Evolutionary conservation across 2,329 filamentous ascomycete genomes (phyloP).

Genomic region (Claviceps purpurea): DNA sequence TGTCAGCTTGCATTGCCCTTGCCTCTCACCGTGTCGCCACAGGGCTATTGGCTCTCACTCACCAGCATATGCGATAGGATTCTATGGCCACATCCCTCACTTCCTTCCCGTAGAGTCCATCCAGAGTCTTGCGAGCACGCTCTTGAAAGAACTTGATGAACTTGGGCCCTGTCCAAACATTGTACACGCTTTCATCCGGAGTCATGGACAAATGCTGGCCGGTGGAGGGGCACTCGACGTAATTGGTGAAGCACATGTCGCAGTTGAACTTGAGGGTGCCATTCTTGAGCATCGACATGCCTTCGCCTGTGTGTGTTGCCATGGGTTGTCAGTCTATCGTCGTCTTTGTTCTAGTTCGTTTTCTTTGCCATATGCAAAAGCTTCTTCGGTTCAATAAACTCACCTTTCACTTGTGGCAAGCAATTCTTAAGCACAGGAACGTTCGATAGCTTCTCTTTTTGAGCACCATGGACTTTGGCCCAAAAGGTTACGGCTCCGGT

Average conservation of each 20-base stretch:
- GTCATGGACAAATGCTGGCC: slow-evolving; percentile 40
- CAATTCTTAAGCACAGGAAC: slow-evolving; percentile 41
- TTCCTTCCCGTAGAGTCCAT: slow-evolving; percentile 28
- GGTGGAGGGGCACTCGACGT: slow-evolving; percentile 28
- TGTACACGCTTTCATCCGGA: slow-evolving; percentile 28
- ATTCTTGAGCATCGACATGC: slow-evolving; percentile 30
- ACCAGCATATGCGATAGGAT: slow-evolving; percentile 34
- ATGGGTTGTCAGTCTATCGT: slow-evolving; percentile 3
- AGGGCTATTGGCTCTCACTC: slow-evolving; percentile 8
- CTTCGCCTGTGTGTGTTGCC: slow-evolving; percentile 19
- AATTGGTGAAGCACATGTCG: slow-evolving; percentile 44
- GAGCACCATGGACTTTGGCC: slow-evolving; percentile 24
- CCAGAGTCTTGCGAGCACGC: slow-evolving; percentile 23
- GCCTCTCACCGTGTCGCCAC: no score
- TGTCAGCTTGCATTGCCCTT: slow-evolving; percentile 1
- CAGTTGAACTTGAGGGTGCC: slow-evolving; percentile 49
- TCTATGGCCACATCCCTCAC: slow-evolving; percentile 25
- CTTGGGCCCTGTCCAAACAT: slow-evolving; percentile 24
- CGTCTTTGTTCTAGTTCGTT: neutral
- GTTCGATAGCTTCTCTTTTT: slow-evolving; percentile 32
- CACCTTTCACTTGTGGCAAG: slow-evolving; percentile 27
- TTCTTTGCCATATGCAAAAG: neutral
- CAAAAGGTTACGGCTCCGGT: slow-evolving; percentile 37
- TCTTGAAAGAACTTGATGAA: slow-evolving; percentile 31
- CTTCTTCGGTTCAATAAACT: slow-evolving; percentile 6